These are phyloP conservation scores for Pyracantha coccinea DNA, from an alignment of 331 rosid species.

Conservation along the genomic window DNA sequence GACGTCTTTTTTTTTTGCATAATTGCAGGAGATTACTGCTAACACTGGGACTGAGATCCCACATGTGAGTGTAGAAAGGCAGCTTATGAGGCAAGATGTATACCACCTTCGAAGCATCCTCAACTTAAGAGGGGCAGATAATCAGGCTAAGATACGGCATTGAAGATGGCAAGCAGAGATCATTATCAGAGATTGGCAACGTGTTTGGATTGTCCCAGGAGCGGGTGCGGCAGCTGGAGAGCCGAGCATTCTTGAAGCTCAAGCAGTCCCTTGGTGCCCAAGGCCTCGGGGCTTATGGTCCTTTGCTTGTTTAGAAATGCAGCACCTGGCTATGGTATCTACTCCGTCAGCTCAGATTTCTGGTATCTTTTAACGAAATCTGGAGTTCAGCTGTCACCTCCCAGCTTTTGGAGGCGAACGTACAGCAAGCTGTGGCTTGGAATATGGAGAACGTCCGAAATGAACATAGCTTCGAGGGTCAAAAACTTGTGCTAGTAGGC, in stretches of 20 bases:
- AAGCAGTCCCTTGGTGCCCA: slow-evolving; percentile 52
- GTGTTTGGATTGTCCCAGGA: slow-evolving; percentile 60
- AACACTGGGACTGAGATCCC: slow-evolving; percentile 59
- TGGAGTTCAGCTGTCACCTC: slow-evolving; percentile 4
- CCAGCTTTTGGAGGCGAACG: slow-evolving; percentile 9
- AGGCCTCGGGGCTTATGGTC: slow-evolving; percentile 58
- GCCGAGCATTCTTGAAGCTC: slow-evolving; percentile 65
- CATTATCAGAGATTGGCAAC: slow-evolving; percentile 55
- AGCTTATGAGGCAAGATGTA: slow-evolving; percentile 72
- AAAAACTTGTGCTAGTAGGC: neutral
- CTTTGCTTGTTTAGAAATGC: slow-evolving; percentile 42
- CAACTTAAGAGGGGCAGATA: slow-evolving; percentile 52
- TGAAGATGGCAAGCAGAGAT: slow-evolving; percentile 53
- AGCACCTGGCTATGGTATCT: slow-evolving; percentile 1
- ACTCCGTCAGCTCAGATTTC: slow-evolving; percentile 6
- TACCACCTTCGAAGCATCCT: slow-evolving; percentile 46
- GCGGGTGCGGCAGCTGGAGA: slow-evolving; percentile 71
- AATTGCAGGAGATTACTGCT: slow-evolving; percentile 77
- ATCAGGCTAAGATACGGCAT: slow-evolving; percentile 79
- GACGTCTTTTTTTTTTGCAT: neutral
- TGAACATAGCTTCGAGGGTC: neutral
- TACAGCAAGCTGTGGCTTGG: slow-evolving; percentile 13
- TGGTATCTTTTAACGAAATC: slow-evolving; percentile 8
- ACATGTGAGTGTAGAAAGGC: slow-evolving; percentile 47
- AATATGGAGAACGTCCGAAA: neutral